Percentiles rank a stretch among this genome's conserved stretches.
Evolutionary conservation across 331 rosid genomes (phyloP).

Genomic region (Dryas integrifolia): DNA sequence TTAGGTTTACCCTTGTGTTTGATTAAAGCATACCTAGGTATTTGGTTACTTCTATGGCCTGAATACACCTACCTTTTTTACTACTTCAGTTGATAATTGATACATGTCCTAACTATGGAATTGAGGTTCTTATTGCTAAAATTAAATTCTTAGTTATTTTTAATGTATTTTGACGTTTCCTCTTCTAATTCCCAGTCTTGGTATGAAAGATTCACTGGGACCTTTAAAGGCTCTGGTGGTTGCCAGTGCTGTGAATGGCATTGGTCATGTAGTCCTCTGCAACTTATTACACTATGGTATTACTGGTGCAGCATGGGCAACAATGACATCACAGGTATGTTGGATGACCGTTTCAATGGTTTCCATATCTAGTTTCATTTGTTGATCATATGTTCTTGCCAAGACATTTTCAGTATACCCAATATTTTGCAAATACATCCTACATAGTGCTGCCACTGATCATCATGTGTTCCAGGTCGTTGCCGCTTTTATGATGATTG

Average conservation of each 20-base stretch:
- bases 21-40: neutral
- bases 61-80: neutral
- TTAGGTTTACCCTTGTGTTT: neutral
- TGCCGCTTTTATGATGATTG: conserved; percentile 86
- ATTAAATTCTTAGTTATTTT: neutral
- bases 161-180: neutral
- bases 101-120: no score
- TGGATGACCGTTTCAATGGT: neutral
- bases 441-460: neutral
- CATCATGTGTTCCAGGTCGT: conserved; percentile 43
- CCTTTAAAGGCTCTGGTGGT: conserved; percentile 92
- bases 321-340: conserved; percentile 76
- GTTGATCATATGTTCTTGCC: neutral
- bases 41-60: neutral
- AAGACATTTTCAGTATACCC: conserved; percentile 21
- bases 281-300: conserved; percentile 72
- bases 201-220: conserved; percentile 99
- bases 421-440: neutral
- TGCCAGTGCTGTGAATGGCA: conserved; percentile 61
- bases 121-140: conserved; percentile 3
- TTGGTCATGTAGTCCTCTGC: conserved; percentile 73
- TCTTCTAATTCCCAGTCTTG: conserved; percentile 58
- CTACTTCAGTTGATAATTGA: no score
- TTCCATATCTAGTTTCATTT: neutral
- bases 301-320: conserved; percentile 97